Percentiles rank a stretch among this genome's conserved stretches.
These are phyloP conservation scores for Ustilago shanxiensis DNA, from an alignment of 1,284 basidiomycete species.

Conservation along the genomic window DNA sequence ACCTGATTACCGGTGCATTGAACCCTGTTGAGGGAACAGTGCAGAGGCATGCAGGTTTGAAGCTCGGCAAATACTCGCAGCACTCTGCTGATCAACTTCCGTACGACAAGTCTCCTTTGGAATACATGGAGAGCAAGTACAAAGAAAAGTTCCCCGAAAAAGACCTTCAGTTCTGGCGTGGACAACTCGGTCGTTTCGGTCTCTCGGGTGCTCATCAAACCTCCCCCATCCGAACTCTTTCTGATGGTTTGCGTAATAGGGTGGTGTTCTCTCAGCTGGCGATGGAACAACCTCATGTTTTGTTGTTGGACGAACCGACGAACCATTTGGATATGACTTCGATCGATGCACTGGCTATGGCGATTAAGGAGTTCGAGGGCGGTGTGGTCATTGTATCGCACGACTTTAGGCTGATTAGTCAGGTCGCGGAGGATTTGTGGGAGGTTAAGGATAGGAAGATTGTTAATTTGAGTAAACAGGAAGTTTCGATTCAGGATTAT, in stretches of 20 bases:
- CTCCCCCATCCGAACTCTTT: conserved; percentile 86
- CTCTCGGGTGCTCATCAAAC: conserved; percentile 94
- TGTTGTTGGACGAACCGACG: conserved; percentile 76
- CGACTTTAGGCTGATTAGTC: conserved; percentile 66
- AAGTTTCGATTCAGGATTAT: conserved; percentile 71
- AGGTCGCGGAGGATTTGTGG: conserved; percentile 87
- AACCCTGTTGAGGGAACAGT: conserved; percentile 87
- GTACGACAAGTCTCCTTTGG: conserved; percentile 90
- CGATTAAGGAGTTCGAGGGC: conserved; percentile 97
- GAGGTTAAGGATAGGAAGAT: conserved; percentile 96
- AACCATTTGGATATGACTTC: conserved; percentile 93
- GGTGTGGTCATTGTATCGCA: conserved; percentile 78
- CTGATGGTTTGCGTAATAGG: conserved; percentile 94
- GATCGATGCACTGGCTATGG: conserved; percentile 91
- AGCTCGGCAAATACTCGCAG: conserved; percentile 92
- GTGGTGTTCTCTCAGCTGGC: conserved; percentile 89
- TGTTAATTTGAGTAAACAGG: conserved; percentile 87
- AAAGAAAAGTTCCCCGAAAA: conserved; percentile 88
- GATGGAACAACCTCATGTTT: conserved; percentile 72
- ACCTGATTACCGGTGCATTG: conserved; percentile 89
- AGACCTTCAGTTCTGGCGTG: conserved; percentile 91
- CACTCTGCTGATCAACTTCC: conserved; percentile 98
- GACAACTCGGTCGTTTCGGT: conserved; percentile 95
- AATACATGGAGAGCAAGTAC: conserved; percentile 82
- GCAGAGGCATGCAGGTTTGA: conserved; percentile 87